Evolutionary conservation across 2,329 filamentous ascomycete species (phyloP).

Genomic region (Rhynchosporium graminicola): DNA sequence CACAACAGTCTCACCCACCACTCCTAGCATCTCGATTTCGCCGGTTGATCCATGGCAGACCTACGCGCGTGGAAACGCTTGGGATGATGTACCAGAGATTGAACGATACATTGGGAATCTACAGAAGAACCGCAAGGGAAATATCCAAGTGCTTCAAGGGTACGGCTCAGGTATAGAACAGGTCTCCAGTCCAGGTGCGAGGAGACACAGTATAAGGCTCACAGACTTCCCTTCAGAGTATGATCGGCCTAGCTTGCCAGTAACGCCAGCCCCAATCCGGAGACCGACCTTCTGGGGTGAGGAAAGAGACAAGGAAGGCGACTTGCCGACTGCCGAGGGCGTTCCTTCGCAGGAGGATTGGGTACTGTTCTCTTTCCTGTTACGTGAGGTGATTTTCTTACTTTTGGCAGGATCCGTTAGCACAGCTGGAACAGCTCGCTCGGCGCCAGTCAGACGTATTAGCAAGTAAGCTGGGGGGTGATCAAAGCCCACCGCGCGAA

Average conservation of each 20-base stretch:
- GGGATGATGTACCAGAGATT: conserved; percentile 90
- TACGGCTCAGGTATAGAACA: conserved; percentile 38
- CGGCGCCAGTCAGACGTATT: conserved; percentile 65
- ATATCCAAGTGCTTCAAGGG: conserved; percentile 41
- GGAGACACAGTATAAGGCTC: conserved; percentile 60
- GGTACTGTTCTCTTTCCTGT: conserved; percentile 72
- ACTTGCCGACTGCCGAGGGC: conserved; percentile 74
- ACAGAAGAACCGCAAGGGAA: conserved; percentile 59
- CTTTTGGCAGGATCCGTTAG: conserved; percentile 65
- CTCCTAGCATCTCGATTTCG: conserved; percentile 49
- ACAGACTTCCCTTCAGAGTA: conserved; percentile 84
- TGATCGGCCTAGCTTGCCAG: conserved; percentile 84
- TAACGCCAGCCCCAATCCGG: conserved; percentile 81
- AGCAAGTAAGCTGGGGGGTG: conserved; percentile 52
- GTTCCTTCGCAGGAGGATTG: conserved; percentile 88
- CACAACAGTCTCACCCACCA: conserved; percentile 47
- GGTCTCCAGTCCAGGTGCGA: conserved; percentile 34
- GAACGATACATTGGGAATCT: conserved; percentile 81
- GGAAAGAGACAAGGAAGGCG: conserved; percentile 50
- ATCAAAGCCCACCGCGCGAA: conserved; percentile 37
- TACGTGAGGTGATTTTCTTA: conserved; percentile 44
- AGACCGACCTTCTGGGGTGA: conserved; percentile 67
- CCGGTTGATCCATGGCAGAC: conserved; percentile 67
- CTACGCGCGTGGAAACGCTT: conserved; percentile 80
- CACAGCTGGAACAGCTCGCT: conserved; percentile 69